Evolutionary conservation across 495 filamentous ascomycete genomes (phyloP).

Genomic region (Penicillium pancosmium): DNA sequence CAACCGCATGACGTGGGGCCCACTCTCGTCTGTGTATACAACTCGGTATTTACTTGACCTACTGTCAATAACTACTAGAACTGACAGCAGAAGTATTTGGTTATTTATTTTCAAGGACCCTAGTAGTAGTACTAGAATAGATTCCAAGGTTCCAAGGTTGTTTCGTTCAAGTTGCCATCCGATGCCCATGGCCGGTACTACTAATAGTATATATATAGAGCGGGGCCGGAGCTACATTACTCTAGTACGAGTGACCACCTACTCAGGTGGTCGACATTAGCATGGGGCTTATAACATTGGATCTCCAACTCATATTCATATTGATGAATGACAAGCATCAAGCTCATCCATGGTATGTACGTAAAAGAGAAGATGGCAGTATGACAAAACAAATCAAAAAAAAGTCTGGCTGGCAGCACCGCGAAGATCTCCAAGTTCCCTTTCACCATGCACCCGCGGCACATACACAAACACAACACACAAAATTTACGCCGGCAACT

Average conservation of each 20-base stretch:
- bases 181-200: too few relatives aligned
- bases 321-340: slow-evolving; percentile 26
- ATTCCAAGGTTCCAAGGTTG: too few relatives aligned
- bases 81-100: background rate
- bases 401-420: background rate
- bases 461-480: background rate
- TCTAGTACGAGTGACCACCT: too few relatives aligned
- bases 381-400: slow-evolving; percentile 4
- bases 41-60: too few relatives aligned
- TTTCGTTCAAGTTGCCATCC: too few relatives aligned
- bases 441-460: background rate
- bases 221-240: too few relatives aligned
- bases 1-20: slow-evolving; percentile 42
- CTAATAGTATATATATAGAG: too few relatives aligned
- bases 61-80: too few relatives aligned
- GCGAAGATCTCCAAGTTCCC: background rate
- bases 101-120: background rate
- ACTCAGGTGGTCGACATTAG: too few relatives aligned
- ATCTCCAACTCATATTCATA: slow-evolving; percentile 25
- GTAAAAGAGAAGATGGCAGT: slow-evolving; percentile 15
- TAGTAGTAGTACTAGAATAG: too few relatives aligned
- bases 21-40: background rate
- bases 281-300: background rate
- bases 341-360: slow-evolving; percentile 35
- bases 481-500: slow-evolving; percentile 34